Conservation (phyloP, 2,329 filamentous ascomycete species). For the Aureobasidium subglaciale region DNA sequence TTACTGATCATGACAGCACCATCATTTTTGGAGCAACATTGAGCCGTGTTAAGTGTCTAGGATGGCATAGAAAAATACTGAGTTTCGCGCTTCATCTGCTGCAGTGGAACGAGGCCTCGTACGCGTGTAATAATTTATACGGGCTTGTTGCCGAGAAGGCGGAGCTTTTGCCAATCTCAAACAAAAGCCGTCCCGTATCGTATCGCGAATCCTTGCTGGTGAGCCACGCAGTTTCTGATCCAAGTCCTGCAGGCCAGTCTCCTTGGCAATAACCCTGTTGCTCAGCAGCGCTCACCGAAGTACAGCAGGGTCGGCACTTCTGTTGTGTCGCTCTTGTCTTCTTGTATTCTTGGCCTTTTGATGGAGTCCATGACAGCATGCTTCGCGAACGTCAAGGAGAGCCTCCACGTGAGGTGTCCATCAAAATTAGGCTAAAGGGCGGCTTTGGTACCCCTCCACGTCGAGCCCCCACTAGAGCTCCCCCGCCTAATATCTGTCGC, state of each 20-base stretch:
- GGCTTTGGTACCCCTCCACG: constrained; percentile 4
- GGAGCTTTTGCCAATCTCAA: background rate
- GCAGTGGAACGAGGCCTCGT: background rate
- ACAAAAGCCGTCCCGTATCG: background rate
- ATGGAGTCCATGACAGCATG: background rate
- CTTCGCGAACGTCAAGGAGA: background rate
- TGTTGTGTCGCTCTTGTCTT: background rate
- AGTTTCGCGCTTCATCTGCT: background rate
- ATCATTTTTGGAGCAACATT: background rate
- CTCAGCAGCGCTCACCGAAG: background rate
- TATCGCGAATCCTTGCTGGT: background rate
- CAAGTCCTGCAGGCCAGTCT: background rate
- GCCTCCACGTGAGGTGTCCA: background rate
- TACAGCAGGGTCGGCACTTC: background rate
- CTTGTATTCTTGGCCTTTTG: background rate
- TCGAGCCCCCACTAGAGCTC: background rate
- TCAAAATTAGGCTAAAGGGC: constrained; percentile 8
- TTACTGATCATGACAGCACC: background rate
- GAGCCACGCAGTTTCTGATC: background rate
- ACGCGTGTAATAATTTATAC: background rate
- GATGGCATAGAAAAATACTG: background rate
- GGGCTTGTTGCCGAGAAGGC: constrained; percentile 2
- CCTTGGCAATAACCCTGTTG: background rate
- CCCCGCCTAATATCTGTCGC: constrained; percentile 9
- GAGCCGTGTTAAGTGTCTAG: background rate